Evolutionary conservation across 805 yeast species (phyloP).

Genomic region (Soucietia sequanensis): DNA sequence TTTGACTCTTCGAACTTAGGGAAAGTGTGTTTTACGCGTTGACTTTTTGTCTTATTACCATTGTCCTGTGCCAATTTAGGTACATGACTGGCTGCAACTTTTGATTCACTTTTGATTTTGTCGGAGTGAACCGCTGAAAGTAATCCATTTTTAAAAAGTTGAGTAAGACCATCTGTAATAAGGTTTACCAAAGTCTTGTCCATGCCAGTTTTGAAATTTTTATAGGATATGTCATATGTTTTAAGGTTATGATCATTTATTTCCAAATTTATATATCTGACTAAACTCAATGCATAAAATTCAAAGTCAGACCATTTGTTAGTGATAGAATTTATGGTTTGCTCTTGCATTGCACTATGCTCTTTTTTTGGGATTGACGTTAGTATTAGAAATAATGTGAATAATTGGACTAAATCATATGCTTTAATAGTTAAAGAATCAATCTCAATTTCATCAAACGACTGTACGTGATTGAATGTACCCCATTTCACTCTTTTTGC

Average conservation of each 20-base stretch:
- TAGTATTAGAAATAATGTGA: constrained; percentile 50
- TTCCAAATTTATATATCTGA: constrained; percentile 48
- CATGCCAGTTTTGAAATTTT: constrained; percentile 15
- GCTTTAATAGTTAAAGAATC: constrained; percentile 39
- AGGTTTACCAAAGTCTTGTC: constrained; percentile 14
- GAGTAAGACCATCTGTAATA: constrained; percentile 14
- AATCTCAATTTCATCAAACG: constrained; percentile 45
- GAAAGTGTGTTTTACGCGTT: constrained; percentile 3
- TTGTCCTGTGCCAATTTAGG: not conserved
- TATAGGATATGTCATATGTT: constrained; percentile 12
- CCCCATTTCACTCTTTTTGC: constrained; percentile 25
- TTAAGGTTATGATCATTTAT: constrained; percentile 23
- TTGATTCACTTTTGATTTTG: not conserved
- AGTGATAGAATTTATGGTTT: constrained; percentile 17
- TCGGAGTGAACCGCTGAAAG: constrained; percentile 10
- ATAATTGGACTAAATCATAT: constrained; percentile 36
- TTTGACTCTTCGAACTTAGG: constrained; percentile 26
- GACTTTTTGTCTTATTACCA: constrained; percentile 4
- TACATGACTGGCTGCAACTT: not conserved
- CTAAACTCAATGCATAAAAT: constrained; percentile 40
- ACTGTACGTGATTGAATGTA: constrained; percentile 33
- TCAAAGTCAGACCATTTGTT: constrained; percentile 44
- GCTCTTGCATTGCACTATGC: constrained; percentile 30
- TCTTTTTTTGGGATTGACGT: constrained; percentile 28
- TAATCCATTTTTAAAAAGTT: constrained; percentile 33